Conservation (phyloP, 2,329 filamentous ascomycete species). For the Aspergillaceae sp. region DNA sequence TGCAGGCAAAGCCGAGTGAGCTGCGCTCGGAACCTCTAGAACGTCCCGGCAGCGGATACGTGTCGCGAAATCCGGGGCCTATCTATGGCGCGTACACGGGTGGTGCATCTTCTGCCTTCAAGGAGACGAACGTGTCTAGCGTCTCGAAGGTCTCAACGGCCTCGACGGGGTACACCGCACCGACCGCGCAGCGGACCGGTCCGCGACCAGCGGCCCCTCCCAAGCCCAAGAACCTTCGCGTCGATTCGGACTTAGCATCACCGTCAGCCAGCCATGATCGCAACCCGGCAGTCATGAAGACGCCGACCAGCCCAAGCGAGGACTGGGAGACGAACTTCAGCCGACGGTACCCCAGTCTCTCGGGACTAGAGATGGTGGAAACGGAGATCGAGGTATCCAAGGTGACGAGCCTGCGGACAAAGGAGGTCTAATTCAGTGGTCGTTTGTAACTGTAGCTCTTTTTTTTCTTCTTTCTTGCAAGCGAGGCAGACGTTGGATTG, state of each 20-base stretch:
- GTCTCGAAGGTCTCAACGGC: constrained; percentile 10
- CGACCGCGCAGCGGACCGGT: constrained; percentile 18
- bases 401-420: constrained; percentile 30
- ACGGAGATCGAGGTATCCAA: constrained; percentile 46
- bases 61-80: constrained; percentile 10
- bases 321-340: constrained; percentile 64
- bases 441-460: background rate
- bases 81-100: constrained; percentile 7
- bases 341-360: constrained; percentile 77
- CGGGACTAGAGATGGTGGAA: constrained; percentile 82
- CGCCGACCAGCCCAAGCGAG: constrained; percentile 38
- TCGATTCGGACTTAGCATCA: constrained; percentile 30
- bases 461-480: background rate
- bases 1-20: constrained; percentile 33
- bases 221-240: constrained; percentile 51
- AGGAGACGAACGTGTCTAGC: constrained; percentile 8
- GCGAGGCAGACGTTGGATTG: background rate
- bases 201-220: constrained; percentile 49
- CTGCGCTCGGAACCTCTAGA: constrained; percentile 10
- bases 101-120: constrained; percentile 1
- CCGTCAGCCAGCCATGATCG: constrained; percentile 16
- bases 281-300: constrained; percentile 19
- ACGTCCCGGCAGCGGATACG: constrained; percentile 12
- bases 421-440: constrained; percentile 28
- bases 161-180: constrained; percentile 11